Evolutionary conservation across 2,329 filamentous ascomycete species (phyloP).

Genomic region (Phialemonium atrogriseum): DNA sequence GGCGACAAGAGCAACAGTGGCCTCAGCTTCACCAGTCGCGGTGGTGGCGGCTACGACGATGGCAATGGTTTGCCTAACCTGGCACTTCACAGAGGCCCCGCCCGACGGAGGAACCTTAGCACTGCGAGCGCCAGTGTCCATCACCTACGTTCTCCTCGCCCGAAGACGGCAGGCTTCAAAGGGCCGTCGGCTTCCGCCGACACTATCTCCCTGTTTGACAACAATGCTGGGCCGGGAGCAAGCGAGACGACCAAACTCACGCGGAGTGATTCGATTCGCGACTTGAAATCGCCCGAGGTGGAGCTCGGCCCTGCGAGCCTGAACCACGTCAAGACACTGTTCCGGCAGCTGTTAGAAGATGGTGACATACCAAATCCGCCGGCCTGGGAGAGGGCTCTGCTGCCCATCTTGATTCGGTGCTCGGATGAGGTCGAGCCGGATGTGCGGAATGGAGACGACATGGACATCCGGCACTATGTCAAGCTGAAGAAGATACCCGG

Average conservation of each 20-base stretch:
- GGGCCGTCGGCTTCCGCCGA: constrained; percentile 45
- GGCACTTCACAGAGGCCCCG: constrained; percentile 51
- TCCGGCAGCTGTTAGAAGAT: constrained; percentile 77
- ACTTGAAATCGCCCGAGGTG: constrained; percentile 62
- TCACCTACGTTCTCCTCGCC: constrained; percentile 65
- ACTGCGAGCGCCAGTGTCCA: constrained; percentile 63
- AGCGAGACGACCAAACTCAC: constrained; percentile 44
- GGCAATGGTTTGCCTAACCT: constrained; percentile 45
- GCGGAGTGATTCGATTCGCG: constrained; percentile 78
- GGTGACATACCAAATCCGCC: constrained; percentile 61
- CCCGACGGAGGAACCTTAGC: constrained; percentile 74
- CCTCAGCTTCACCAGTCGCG: constrained; percentile 60
- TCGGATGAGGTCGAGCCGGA: constrained; percentile 94
- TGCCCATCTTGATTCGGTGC: constrained; percentile 83
- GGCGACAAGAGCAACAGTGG: constrained; percentile 70
- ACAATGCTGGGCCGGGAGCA: constrained; percentile 18
- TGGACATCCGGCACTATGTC: constrained; percentile 95
- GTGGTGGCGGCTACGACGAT: constrained; percentile 64
- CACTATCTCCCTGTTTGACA: constrained; percentile 39
- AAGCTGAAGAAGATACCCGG: constrained; percentile 96
- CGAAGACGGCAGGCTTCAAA: constrained; percentile 49
- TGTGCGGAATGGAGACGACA: constrained; percentile 82
- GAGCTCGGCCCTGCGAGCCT: constrained; percentile 84
- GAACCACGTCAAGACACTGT: constrained; percentile 76
- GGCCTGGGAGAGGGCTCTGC: constrained; percentile 82